Evolutionary conservation across 78 protist species (phyloP), one percentile per base, ranked within the genome.

Genomic region (Salpingoeca rosetta): DNA sequence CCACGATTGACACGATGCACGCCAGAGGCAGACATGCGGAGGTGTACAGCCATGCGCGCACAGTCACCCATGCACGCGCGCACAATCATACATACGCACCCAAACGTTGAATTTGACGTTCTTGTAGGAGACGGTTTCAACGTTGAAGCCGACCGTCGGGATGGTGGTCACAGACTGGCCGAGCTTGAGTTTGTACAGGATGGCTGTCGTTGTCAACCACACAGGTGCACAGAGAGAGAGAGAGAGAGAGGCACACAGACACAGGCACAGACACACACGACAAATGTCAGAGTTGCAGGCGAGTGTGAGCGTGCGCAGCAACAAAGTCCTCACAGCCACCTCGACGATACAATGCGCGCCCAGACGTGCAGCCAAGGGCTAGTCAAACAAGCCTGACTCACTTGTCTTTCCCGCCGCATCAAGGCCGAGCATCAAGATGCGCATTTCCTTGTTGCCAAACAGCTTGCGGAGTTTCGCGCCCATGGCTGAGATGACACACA

Each of bases 381-480:
- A n/a, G 65, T 77, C 36, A 7, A 77, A 77, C 81, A 17, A 81
- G 77, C 40, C 41, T 2, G 44, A 43, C 81, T 0, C 26, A 78
- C 82, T 82, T 17, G 91, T 84, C 81, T 88, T 88, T 31, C 91
- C 91, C 3, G 91, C 91, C 3, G 88, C 87, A 51, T 88, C 91
- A 35, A 88, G 75, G 0, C 91, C 91, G 26, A 88, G 80, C 88
- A 89, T 89, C 72, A 97, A 88, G 75, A 97, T 95, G 84, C 98
- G 91, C 90, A 92, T 91, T 56, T 97, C 99, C 88, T 89, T 91
- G 73, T 90, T 93, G 75, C 92, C 87, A 80, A 92, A 92, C 45
- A 92, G 87, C 77, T 43, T 35, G 72, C 17, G 2, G 37, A 82
- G 72, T 12, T 74, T 11, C 26, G 31, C n/a, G 3, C 84, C 81